phyloP scores from a whole-genome alignment of 2,329 filamentous ascomycete species.

The Exophiala sp. region DNA sequence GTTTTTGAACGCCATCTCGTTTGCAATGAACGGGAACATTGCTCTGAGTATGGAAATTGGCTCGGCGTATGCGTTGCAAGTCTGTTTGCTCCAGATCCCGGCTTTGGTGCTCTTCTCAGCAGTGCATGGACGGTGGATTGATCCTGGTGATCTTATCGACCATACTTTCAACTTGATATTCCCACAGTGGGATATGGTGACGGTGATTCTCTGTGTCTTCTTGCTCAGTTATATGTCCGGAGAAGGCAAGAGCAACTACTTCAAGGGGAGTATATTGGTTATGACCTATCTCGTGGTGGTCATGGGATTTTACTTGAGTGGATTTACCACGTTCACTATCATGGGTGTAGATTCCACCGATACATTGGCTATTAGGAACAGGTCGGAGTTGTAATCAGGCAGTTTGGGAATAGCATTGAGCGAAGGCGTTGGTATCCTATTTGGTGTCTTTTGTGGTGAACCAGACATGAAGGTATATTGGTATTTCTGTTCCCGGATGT shows the following conservation, averaged over 20 bases:
- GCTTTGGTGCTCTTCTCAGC: constrained; percentile 90
- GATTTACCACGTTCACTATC: constrained; percentile 54
- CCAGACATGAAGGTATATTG: too few species aligned
- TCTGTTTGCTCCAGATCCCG: constrained; percentile 90
- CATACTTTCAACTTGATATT: constrained; percentile 72
- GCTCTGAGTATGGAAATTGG: constrained; percentile 98
- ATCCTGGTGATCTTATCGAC: constrained; percentile 50
- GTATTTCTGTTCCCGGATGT: too few species aligned
- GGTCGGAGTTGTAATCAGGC: neutral
- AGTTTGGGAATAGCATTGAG: too few species aligned
- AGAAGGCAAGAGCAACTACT: constrained; percentile 99
- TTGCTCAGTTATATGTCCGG: constrained; percentile 96
- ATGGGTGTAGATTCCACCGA: constrained; percentile 48
- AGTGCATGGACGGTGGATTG: constrained; percentile 59
- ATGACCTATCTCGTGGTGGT: constrained; percentile 90
- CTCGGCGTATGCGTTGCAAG: constrained; percentile 92
- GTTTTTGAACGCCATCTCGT: constrained; percentile 97
- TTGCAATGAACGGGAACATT: constrained; percentile 99
- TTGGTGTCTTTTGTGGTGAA: too few species aligned
- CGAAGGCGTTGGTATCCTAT: too few species aligned
- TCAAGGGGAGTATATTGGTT: constrained; percentile 95
- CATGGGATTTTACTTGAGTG: constrained; percentile 84
- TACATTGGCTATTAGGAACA: constrained; percentile 36
- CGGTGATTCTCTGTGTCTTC: constrained; percentile 92
- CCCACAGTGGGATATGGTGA: constrained; percentile 99